Base-by-base conservation (phyloP, 768 basidiomycete species). In the Collybia sordida region DNA sequence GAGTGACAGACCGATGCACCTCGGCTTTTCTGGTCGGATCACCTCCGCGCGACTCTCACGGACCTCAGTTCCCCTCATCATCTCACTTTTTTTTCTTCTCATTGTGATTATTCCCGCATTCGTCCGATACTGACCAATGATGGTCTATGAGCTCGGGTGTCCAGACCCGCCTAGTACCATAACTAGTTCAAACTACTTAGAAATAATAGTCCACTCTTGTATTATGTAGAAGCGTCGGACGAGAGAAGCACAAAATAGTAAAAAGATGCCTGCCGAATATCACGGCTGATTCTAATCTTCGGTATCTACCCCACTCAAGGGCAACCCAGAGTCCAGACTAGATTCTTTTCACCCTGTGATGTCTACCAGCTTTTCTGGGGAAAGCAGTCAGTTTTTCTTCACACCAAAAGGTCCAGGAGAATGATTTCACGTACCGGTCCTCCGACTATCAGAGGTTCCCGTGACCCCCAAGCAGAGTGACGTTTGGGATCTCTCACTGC, bases 391-490 rank as follows among this genome's bases (percentile, higher is more conserved):
- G 31, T 31, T 3, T 31, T 6, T 6, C 11, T 31, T 31, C 31
- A 12, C 14, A 31, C 9, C 31, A 31, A 31, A 31, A 31, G 31
- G 31, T 31, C 14, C 14, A 14, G 11, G 31, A 31, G 31, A 31
- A 31, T 31, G 9, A 12, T 31, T 31, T 31, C 31, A 31, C 31
- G 31, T 11, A 31, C 31, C 50, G 67, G 72, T 11, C 65, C 69
- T 36, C 73, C 73, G 21, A 79, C 72, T 7, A 53, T 49, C 54
- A 66, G 50, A 7, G 49, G 41, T 19, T 65, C 61, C 11, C 78
- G 71, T 18, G 66, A 68, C 7, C 72, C 75, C 83, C 83, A 85
- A 19, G 71, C 72, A n/a, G 50, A 52, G 56, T 83, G 82, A 18
- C 45, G 52, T 45, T 70, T 54, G 2, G 83, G 82, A 15, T 64